phyloP scores from a whole-genome alignment of 2,329 filamentous ascomycete species.

The Plectosphaerella cucumerina region DNA sequence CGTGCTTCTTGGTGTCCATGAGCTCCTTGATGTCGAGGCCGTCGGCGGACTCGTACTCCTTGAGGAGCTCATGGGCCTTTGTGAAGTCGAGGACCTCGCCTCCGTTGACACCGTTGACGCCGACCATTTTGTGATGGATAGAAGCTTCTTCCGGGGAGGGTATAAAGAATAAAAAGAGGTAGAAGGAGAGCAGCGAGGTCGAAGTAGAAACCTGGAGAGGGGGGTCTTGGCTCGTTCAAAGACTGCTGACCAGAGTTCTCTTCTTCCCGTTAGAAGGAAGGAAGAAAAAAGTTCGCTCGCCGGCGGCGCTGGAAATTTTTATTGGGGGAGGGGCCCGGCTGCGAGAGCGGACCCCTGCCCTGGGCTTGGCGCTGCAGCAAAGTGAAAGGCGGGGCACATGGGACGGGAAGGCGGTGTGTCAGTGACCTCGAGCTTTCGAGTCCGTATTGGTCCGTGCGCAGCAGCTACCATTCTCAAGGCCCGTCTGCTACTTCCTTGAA shows the following conservation, averaged over 20 bases:
- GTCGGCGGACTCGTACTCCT: constrained; percentile 76
- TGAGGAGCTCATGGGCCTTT: constrained; percentile 74
- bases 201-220: constrained; percentile 23
- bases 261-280: constrained; percentile 51
- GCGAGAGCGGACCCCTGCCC: not conserved
- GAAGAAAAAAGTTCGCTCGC: constrained; percentile 28
- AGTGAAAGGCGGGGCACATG: no score
- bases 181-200: constrained; percentile 19
- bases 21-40: constrained; percentile 83
- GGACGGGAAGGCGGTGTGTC: no score
- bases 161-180: constrained; percentile 2
- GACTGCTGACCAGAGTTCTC: constrained; percentile 31
- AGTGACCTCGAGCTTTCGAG: no score
- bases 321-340: not conserved
- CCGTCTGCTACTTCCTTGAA: no score
- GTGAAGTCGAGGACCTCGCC: constrained; percentile 65
- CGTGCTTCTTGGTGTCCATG: constrained; percentile 86
- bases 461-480: no score
- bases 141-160: constrained; percentile 18
- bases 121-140: constrained; percentile 58
- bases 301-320: constrained; percentile 32
- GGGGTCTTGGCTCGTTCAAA: constrained; percentile 19
- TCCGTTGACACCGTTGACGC: constrained; percentile 46
- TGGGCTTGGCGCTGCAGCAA: not conserved
- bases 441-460: no score